Conservation (phyloP, 169 alveolate species). For the Plasmodium vivax region DNA sequence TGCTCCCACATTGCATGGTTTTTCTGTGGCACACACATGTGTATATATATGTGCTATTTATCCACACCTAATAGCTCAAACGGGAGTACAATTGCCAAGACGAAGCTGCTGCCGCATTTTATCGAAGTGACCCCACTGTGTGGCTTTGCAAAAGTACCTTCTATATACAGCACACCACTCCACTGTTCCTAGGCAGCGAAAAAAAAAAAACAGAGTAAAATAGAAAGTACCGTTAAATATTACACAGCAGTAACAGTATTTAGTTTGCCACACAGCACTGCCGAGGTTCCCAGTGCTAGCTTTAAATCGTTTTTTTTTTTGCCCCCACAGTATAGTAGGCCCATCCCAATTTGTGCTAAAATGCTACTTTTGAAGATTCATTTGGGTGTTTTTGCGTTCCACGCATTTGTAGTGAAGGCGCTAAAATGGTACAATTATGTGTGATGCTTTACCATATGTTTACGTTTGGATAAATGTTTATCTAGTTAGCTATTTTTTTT, state of each 20-base stretch:
- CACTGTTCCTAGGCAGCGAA: background rate
- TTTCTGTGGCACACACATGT: background rate
- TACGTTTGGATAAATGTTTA: background rate
- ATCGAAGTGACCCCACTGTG: background rate
- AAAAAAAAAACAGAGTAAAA: background rate
- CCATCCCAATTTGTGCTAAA: background rate
- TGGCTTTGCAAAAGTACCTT: background rate
- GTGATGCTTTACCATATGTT: background rate
- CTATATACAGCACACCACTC: background rate
- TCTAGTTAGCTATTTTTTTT: slow-evolving; percentile 1
- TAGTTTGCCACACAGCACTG: background rate
- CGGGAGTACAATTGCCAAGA: background rate
- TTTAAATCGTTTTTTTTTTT: background rate
- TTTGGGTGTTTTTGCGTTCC: background rate
- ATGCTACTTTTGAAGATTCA: background rate
- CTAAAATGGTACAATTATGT: background rate
- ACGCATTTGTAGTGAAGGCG: background rate
- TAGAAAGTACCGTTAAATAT: background rate
- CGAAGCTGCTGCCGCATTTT: background rate
- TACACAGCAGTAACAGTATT: background rate
- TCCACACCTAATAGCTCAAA: background rate
- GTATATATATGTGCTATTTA: background rate
- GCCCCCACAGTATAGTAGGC: background rate
- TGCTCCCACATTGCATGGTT: background rate
- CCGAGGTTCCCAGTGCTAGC: background rate